Conservation (phyloP, 2,329 filamentous ascomycete species). For the Alternaria longipes region DNA sequence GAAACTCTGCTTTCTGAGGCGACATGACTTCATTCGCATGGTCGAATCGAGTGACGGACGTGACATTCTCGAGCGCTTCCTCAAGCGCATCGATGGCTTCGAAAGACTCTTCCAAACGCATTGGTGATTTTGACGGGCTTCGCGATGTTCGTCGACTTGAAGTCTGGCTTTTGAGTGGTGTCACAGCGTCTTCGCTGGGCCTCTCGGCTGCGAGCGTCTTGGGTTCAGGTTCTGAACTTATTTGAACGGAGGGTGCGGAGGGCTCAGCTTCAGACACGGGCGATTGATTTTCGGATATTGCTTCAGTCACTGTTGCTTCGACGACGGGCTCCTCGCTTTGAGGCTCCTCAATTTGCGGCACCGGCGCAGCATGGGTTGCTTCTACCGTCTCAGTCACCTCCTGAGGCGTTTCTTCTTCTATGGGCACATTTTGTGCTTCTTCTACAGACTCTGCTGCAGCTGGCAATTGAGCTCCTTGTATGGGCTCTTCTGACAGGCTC, state of each 20-base stretch:
- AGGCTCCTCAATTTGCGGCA: constrained; percentile 6
- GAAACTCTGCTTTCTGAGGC: constrained; percentile 30
- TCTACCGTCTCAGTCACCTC: constrained; percentile 5
- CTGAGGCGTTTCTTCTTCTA: constrained; percentile 4
- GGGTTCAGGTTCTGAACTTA: constrained; percentile 38
- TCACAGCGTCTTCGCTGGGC: constrained; percentile 34
- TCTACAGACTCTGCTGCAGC: constrained; percentile 4
- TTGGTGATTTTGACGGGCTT: constrained; percentile 41
- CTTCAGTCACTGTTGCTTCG: constrained; percentile 1
- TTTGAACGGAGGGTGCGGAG: constrained; percentile 28
- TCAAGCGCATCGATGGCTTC: constrained; percentile 62
- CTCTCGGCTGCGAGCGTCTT: constrained; percentile 41
- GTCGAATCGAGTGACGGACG: constrained; percentile 49
- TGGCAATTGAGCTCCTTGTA: background rate
- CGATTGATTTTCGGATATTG: background rate
- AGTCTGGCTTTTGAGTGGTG: constrained; percentile 32
- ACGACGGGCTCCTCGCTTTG: background rate
- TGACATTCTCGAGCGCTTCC: constrained; percentile 61
- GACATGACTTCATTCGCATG: constrained; percentile 44
- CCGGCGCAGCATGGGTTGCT: background rate
- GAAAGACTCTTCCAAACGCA: constrained; percentile 58
- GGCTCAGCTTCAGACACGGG: constrained; percentile 13
- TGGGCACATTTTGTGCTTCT: constrained; percentile 4
- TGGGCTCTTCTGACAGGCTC: constrained; percentile 1
- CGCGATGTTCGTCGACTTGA: constrained; percentile 35